Evolutionary conservation across 1,284 basidiomycete genomes (phyloP), one percentile per base, ranked within the genome.

Genomic region (Cutaneotrichosporon spelunceum): DNA sequence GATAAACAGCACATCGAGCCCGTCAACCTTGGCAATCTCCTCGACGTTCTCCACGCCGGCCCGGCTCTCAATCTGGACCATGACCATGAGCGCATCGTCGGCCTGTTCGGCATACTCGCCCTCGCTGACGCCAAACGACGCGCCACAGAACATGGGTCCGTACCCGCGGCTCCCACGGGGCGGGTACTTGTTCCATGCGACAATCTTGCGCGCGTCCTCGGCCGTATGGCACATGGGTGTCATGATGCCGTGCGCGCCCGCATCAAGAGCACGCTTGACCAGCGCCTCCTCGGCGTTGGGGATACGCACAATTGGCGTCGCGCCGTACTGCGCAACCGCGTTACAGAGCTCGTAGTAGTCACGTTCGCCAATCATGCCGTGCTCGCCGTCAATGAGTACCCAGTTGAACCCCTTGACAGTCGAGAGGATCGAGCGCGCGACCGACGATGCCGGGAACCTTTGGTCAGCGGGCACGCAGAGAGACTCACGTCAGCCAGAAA

Each of bases 1-100:
- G 59, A 89, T 84, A 75, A 88, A 87, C 4, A 84, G 75, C 9
- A 83, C 82, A 56, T 84, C 83, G 81, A 88, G 79, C 0, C 87
- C 86, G 34, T 85, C 83, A 5, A 87, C 86, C 4, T 78, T 70
- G 11, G 86, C 84, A 59, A 88, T 88, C 47, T 82, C 82, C 30
- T 85, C 80, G 21, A 86, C 76, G 64, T 87, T 89, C 55, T 83
- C 69, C 14, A 87, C 82, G 0, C 81, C 86, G 49, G 85, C 84
- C 57, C 72, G 78, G 7, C 83, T 87, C 76, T 88, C 86, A 60
- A 88, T 87, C 73, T 88, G 87, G 2, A 86, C 82, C 76, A 87
- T 84, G 26, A 88, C 81, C 24, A 86, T 64, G 19, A 86, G 75
- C 27, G 79, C 75, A 1, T 84, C 81, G 68, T 88, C 87, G 3